Evolutionary conservation across 345 rosid species (phyloP).

Genomic region (Sisymbrium altissimum): DNA sequence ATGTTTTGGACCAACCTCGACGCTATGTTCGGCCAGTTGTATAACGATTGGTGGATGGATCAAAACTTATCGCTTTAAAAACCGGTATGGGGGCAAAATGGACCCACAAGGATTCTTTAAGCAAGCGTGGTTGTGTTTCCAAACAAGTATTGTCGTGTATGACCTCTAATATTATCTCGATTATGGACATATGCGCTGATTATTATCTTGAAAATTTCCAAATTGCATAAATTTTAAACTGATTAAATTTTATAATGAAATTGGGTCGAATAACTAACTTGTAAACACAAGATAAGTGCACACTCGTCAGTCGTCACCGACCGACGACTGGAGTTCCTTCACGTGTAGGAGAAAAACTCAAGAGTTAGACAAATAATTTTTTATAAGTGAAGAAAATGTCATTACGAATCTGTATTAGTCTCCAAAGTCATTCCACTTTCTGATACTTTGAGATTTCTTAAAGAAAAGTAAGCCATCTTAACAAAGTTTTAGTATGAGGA

Average conservation of each 20-base stretch:
- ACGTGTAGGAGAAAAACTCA: neutral
- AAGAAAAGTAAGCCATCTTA: neutral
- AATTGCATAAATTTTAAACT: conserved; percentile 2
- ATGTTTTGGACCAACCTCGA: conserved; percentile 21
- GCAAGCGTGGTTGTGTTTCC: conserved; percentile 18
- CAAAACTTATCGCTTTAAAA: conserved; percentile 9
- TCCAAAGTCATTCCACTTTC: conserved; percentile 6
- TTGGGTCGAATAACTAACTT: neutral
- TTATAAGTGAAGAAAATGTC: neutral
- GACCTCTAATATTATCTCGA: neutral
- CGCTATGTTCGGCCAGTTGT: conserved; percentile 16
- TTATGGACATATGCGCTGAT: neutral
- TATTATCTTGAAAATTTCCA: neutral
- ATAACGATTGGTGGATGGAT: conserved; percentile 6
- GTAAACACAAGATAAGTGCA: neutral
- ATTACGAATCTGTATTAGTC: neutral
- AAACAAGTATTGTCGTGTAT: neutral
- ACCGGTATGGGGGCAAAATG: neutral
- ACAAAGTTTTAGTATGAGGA: neutral
- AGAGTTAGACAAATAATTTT: neutral
- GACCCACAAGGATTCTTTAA: conserved; percentile 16
- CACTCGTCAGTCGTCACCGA: conserved; percentile 8
- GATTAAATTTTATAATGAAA: neutral
- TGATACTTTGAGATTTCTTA: conserved; percentile 11
- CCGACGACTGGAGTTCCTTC: neutral